A percentile compares a stretch with the other conserved stretches of the same genome.
These are phyloP conservation scores for Sophora flavescens DNA, from an alignment of 306 rosid genomes.

Conservation along the genomic window DNA sequence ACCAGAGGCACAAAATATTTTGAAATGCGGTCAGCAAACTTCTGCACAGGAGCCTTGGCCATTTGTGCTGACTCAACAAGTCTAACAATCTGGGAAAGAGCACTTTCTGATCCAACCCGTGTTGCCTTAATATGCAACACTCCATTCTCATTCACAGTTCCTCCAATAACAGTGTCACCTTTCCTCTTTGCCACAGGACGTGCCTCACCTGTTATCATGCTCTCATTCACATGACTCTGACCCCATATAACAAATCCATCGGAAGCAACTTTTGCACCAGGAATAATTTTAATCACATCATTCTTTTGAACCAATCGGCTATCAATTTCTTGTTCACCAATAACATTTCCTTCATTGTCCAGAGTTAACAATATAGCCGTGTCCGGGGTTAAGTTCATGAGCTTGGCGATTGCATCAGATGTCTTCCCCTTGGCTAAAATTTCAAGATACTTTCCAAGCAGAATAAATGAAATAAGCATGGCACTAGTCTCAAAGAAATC, in stretches of 20 bases:
- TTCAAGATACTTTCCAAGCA: slow-evolving; percentile 91
- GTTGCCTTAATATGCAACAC: slow-evolving; percentile 83
- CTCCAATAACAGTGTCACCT: slow-evolving; percentile 83
- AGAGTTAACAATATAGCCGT: slow-evolving; percentile 63
- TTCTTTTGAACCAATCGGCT: slow-evolving; percentile 81
- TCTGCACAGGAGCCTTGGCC: slow-evolving; percentile 96
- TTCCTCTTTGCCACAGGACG: slow-evolving; percentile 68
- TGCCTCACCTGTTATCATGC: slow-evolving; percentile 96
- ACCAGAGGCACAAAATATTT: slow-evolving; percentile 92
- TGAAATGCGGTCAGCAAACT: slow-evolving; percentile 86
- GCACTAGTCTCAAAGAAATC: slow-evolving; percentile 96
- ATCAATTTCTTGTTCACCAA: slow-evolving; percentile 70
- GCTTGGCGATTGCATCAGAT: slow-evolving; percentile 88
- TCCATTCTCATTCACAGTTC: slow-evolving; percentile 86
- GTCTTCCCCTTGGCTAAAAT: slow-evolving; percentile 90
- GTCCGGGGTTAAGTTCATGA: slow-evolving; percentile 83
- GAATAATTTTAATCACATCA: slow-evolving; percentile 73
- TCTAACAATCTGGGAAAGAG: slow-evolving; percentile 86
- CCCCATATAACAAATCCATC: slow-evolving; percentile 88
- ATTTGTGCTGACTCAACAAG: slow-evolving; percentile 91
- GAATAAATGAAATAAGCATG: slow-evolving; percentile 86
- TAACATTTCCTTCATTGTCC: slow-evolving; percentile 64
- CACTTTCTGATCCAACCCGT: slow-evolving; percentile 86
- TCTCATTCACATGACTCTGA: slow-evolving; percentile 89
- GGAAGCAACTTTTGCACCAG: slow-evolving; percentile 81